These are phyloP conservation scores for Hypoxylon sp. DNA, from an alignment of 2,329 filamentous ascomycete species.

Conservation along the genomic window DNA sequence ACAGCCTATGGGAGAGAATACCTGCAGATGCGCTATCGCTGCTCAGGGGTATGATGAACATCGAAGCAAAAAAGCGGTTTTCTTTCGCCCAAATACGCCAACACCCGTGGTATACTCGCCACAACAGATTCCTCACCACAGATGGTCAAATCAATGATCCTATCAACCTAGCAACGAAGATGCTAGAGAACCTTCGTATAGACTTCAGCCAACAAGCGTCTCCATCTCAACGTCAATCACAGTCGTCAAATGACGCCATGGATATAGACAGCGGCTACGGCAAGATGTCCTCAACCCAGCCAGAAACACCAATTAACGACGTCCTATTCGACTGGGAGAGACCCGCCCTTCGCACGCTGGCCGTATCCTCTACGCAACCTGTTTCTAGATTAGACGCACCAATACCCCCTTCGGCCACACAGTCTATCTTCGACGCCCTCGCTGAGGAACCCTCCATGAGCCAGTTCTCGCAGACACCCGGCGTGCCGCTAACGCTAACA, in stretches of 20 bases:
- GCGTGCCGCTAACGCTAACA: constrained; percentile 86
- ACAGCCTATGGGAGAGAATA: constrained; percentile 87
- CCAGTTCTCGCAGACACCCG: constrained; percentile 86
- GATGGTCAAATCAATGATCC: constrained; percentile 85
- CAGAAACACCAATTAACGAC: constrained; percentile 82
- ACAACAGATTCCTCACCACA: constrained; percentile 80
- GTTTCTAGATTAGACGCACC: constrained; percentile 56
- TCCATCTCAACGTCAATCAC: constrained; percentile 56
- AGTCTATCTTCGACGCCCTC: constrained; percentile 71
- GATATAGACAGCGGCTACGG: constrained; percentile 72
- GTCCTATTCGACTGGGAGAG: constrained; percentile 90
- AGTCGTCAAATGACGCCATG: constrained; percentile 70
- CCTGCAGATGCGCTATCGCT: constrained; percentile 83
- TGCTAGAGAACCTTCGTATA: constrained; percentile 92
- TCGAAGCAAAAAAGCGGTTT: constrained; percentile 82
- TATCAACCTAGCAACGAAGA: constrained; percentile 88
- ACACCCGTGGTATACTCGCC: constrained; percentile 94
- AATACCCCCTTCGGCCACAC: constrained; percentile 55
- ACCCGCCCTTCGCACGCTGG: constrained; percentile 71
- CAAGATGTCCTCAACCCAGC: constrained; percentile 84
- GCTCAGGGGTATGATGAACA: constrained; percentile 91
- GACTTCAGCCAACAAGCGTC: constrained; percentile 81
- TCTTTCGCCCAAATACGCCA: constrained; percentile 87
- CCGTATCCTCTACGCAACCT: constrained; percentile 67
- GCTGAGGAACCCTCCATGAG: constrained; percentile 88